phyloP scores from a whole-genome alignment of 1,284 basidiomycete species.

The Wolfiporia cocos region DNA sequence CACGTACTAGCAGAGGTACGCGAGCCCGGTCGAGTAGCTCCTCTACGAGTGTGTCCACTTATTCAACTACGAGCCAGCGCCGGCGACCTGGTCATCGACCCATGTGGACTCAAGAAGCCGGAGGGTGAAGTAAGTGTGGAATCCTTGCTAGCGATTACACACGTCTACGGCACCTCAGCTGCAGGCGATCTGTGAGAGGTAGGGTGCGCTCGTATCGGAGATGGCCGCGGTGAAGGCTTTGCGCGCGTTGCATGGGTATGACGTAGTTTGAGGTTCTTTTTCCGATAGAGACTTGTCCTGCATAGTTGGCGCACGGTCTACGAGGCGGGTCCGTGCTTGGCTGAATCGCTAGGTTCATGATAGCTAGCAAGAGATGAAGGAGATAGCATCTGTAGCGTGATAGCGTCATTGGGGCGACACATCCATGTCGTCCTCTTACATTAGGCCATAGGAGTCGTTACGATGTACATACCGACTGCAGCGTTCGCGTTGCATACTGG shows the following conservation, averaged over 20 bases:
- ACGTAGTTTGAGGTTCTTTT: slow-evolving; percentile 70
- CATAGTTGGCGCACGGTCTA: slow-evolving; percentile 46
- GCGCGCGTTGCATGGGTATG: slow-evolving; percentile 61
- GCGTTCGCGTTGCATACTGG: too few species aligned
- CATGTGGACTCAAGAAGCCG: slow-evolving; percentile 51
- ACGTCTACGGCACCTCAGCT: slow-evolving; percentile 91
- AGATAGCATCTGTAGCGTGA: slow-evolving; percentile 58
- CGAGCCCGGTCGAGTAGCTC: slow-evolving; percentile 80
- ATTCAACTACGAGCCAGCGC: slow-evolving; percentile 73
- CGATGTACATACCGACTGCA: slow-evolving; percentile 65
- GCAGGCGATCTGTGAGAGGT: slow-evolving; percentile 79
- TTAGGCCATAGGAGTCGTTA: slow-evolving; percentile 68
- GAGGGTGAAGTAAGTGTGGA: slow-evolving; percentile 66
- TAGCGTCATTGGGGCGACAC: slow-evolving; percentile 66
- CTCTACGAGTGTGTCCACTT: slow-evolving; percentile 81
- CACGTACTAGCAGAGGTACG: slow-evolving; percentile 71
- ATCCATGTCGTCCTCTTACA: slow-evolving; percentile 82
- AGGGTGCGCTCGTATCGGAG: slow-evolving; percentile 50
- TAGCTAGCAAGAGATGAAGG: too few species aligned
- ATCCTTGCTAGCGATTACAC: slow-evolving; percentile 79
- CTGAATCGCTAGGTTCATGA: too few species aligned
- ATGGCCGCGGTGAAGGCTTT: slow-evolving; percentile 43
- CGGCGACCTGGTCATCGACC: slow-evolving; percentile 42
- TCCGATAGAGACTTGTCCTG: slow-evolving; percentile 80
- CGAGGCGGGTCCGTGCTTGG: slow-evolving; percentile 47